Evolutionary conservation across 345 rosid genomes (phyloP), one percentile per base, ranked within the genome.

Genomic region (Eucalyptus rudis): DNA sequence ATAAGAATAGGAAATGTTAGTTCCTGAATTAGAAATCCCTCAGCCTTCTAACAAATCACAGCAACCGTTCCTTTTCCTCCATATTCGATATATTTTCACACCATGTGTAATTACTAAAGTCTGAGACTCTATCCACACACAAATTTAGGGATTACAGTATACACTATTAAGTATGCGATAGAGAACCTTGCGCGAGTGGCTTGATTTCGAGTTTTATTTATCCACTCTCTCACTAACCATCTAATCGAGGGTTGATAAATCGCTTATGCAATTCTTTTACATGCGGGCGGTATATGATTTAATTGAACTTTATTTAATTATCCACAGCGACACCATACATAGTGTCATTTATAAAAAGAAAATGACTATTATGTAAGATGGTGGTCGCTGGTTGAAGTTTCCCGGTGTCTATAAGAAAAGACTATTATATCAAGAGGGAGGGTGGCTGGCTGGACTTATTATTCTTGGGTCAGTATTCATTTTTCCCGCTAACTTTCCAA

Each of bases 231-330:
- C 12, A 17, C 22, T 19, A 19, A 33, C 44, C 25, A 71, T 71
- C 44, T 16, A 17, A 17, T 68, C 44, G 36, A 17, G 13, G 81
- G 81, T 9, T 0, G 25, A 33, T 17, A 17, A 7, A 36, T 33
- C 13, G 10, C 81, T 9, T 10, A 5, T 71, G 44, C 24, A 9
- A 33, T 8, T 71, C 22, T 71, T 15, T 5, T 64, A 33, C 17
- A 20, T 19, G 13, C 14, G 0, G 81, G 36, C 2, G 1, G 17
- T 29, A 64, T 33, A 31, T 33, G 20, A n/a, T 66, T 7, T 5
- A 71, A 71, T 33, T 71, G 17, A 33, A 16, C 7, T 71, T 71
- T 3, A 68, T 68, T 17, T 68, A 33, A 36, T 33, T 68, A 68
- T 68, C 24, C 81, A 71, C 44, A 5, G 2, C 44, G 44, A 33